Evolutionary conservation across 306 rosid genomes (phyloP).

Genomic region (Quercus mongolica): DNA sequence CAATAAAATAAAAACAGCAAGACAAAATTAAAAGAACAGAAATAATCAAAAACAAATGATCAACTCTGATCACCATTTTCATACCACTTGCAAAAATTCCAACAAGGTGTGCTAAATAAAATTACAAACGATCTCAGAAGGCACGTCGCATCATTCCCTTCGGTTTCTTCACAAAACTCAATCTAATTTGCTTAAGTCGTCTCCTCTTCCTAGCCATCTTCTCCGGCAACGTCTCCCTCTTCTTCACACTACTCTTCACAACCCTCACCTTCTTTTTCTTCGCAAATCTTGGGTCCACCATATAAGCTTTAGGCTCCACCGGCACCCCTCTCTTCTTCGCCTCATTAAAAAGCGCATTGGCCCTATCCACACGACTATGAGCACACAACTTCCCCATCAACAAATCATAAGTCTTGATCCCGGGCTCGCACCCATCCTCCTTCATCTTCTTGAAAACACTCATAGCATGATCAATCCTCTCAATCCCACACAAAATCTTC

Average conservation of each 20-base stretch:
- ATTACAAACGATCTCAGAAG: constrained; percentile 9
- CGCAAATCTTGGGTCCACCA: constrained; percentile 49
- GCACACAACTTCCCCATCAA: constrained; percentile 65
- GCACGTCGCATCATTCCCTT: constrained; percentile 39
- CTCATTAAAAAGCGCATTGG: constrained; percentile 60
- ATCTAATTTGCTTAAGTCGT: constrained; percentile 70
- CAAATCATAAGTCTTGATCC: constrained; percentile 61
- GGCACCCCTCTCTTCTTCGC: constrained; percentile 42
- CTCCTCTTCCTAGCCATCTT: constrained; percentile 90
- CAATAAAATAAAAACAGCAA: neutral
- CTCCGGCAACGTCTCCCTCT: constrained; percentile 81
- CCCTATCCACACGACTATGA: constrained; percentile 55
- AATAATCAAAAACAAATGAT: constrained; percentile 22
- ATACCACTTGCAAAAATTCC: constrained; percentile 5
- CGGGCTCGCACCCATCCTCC: constrained; percentile 65
- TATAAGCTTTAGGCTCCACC: constrained; percentile 46
- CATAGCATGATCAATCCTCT: constrained; percentile 74
- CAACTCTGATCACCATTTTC: constrained; percentile 9
- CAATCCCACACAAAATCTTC: constrained; percentile 79
- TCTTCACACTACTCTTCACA: constrained; percentile 50
- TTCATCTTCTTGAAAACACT: constrained; percentile 71
- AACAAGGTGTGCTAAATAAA: neutral
- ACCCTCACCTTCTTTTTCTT: constrained; percentile 56
- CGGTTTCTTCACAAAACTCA: constrained; percentile 80
- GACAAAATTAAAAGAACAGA: neutral